Percentiles rank a stretch among this genome's conserved stretches.
phyloP scores from a whole-genome alignment of 371 early-diverging fungal species.

The Apophysomyces ossiformis region DNA sequence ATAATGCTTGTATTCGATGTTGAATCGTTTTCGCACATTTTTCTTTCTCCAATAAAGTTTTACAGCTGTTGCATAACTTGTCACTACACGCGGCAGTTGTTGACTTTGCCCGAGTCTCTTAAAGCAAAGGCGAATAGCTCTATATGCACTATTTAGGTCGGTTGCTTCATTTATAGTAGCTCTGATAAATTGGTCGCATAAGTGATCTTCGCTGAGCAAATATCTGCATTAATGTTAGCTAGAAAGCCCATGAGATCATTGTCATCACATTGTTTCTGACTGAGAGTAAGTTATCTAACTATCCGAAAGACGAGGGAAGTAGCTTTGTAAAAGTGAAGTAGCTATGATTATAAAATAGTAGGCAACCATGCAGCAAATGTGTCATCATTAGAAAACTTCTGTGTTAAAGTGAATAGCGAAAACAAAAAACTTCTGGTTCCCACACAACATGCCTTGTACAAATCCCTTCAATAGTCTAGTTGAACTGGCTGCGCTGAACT shows the following conservation, averaged over 20 bases:
- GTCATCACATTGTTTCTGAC: neutral
- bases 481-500: no score
- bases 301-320: neutral
- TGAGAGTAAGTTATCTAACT: neutral
- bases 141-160: neutral
- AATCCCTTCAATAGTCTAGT: no score
- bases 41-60: neutral
- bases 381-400: no score
- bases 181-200: neutral
- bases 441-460: no score
- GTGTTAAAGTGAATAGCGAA: no score
- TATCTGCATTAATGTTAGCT: neutral
- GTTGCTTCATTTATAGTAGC: neutral
- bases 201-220: neutral
- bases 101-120: neutral
- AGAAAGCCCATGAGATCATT: neutral
- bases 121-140: neutral
- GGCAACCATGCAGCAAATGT: no score
- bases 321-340: no score
- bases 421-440: no score
- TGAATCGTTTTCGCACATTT: neutral
- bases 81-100: neutral
- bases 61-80: neutral
- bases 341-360: no score
- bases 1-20: neutral